phyloP scores from a whole-genome alignment of 306 rosid genomes.

The Astragalus membranaceus region DNA sequence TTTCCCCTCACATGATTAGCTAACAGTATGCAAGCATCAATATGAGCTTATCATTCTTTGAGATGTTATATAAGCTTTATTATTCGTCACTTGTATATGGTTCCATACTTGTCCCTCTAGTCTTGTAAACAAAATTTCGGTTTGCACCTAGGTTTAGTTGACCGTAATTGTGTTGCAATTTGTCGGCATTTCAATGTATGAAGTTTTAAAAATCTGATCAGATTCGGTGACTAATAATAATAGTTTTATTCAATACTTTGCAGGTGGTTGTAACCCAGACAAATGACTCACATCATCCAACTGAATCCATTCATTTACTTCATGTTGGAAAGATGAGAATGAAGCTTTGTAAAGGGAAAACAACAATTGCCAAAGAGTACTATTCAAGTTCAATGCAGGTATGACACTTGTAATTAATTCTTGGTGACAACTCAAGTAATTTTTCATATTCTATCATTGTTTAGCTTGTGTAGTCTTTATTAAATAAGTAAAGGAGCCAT shows the following conservation, averaged over 20 bases:
- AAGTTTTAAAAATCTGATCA: neutral
- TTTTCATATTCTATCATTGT: neutral
- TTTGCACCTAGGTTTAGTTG: neutral
- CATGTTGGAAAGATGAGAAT: conserved; percentile 92
- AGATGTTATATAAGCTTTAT: neutral
- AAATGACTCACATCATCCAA: conserved; percentile 52
- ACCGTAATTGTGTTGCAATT: neutral
- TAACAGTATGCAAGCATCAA: neutral
- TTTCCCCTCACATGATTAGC: neutral
- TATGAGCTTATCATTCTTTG: neutral
- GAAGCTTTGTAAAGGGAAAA: conserved; percentile 68
- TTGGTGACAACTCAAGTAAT: neutral
- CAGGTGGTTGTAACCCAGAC: conserved; percentile 83
- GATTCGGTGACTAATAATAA: neutral
- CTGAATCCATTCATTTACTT: conserved; percentile 72
- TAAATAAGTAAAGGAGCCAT: neutral
- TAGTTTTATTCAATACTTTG: conserved; percentile 10
- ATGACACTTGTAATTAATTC: neutral
- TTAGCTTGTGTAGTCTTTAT: neutral
- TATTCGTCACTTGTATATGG: neutral
- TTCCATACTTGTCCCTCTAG: neutral
- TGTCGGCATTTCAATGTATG: neutral
- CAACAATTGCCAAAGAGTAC: conserved; percentile 68
- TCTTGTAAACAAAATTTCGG: neutral
- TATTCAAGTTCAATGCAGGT: conserved; percentile 91